Conservation (phyloP, 768 basidiomycete genomes). For the Leccinum broughii region DNA sequence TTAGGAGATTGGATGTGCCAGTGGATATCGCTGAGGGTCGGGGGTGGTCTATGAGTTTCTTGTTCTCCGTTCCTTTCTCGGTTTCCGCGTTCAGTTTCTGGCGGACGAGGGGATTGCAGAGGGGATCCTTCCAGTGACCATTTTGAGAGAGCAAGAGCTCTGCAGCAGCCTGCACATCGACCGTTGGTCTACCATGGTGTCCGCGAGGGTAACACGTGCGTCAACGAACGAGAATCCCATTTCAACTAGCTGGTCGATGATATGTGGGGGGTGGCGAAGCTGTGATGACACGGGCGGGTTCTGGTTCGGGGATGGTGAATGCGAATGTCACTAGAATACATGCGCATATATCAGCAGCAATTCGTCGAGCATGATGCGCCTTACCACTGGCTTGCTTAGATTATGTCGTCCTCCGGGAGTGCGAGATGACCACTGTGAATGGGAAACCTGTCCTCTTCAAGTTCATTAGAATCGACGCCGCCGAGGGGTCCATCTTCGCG, state of each 20-base stretch:
- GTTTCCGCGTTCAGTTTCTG: no score
- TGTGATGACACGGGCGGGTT: no score
- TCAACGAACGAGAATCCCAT: no score
- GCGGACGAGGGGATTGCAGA: no score
- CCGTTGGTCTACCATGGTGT: no score
- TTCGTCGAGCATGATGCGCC: neutral
- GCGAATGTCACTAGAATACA: conserved; percentile 12
- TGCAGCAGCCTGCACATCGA: conserved; percentile 47
- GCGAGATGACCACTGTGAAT: neutral
- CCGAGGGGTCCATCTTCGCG: conserved; percentile 42
- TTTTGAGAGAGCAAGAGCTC: no score
- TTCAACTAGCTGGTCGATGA: no score
- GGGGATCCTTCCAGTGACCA: no score
- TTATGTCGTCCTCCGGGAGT: conserved; percentile 63
- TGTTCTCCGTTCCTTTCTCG: conserved; percentile 5
- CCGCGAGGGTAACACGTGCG: no score
- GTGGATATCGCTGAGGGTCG: neutral
- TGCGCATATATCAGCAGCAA: neutral
- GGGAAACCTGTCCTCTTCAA: conserved; percentile 13
- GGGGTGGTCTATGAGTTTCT: conserved; percentile 4
- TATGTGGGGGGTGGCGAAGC: no score
- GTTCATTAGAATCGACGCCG: conserved; percentile 37
- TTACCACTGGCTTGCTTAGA: conserved; percentile 57
- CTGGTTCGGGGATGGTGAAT: neutral
- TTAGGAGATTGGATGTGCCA: neutral